A percentile compares a stretch with the other conserved stretches of the same genome.
phyloP scores from a whole-genome alignment of 2,329 filamentous ascomycete genomes.

The Hirsutella thompsonii region DNA sequence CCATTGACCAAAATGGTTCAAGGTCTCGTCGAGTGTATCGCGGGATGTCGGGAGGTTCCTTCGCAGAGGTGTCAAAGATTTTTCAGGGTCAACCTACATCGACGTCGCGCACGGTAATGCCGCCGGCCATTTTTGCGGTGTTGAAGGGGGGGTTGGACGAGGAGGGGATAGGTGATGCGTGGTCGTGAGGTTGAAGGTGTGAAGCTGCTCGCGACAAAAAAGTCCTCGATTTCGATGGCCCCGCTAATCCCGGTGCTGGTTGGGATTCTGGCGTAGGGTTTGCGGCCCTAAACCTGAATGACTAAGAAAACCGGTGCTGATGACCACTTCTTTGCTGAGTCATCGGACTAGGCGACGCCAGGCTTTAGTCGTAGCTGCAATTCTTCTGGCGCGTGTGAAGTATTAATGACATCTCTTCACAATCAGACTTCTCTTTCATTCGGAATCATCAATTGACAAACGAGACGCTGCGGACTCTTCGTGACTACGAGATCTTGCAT shows the following conservation, averaged over 20 bases:
- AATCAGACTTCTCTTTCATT: too few relatives aligned
- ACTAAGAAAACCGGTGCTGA: not conserved
- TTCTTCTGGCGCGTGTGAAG: too few relatives aligned
- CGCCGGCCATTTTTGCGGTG: constrained; percentile 65
- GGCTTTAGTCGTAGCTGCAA: too few relatives aligned
- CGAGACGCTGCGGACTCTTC: too few relatives aligned
- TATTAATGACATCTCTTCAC: too few relatives aligned
- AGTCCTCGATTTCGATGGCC: not conserved
- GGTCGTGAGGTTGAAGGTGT: constrained; percentile 15
- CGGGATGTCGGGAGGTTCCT: not conserved
- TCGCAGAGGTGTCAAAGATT: not conserved
- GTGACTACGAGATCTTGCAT: too few relatives aligned
- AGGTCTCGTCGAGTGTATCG: not conserved
- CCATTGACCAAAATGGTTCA: not conserved
- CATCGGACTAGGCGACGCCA: too few relatives aligned
- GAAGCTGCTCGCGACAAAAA: constrained; percentile 9
- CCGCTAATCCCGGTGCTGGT: constrained; percentile 2
- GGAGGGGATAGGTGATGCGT: constrained; percentile 11
- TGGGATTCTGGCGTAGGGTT: not conserved
- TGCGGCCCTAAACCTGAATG: not conserved
- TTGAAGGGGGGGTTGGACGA: constrained; percentile 13
- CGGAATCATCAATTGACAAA: too few relatives aligned
- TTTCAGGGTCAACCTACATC: constrained; percentile 47
- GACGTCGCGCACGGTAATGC: constrained; percentile 74
- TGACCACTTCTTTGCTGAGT: too few relatives aligned